Percentiles rank a stretch among this genome's conserved stretches.
phyloP scores from a whole-genome alignment of 352 stramenopile species.

The Phytopythium helicoides region DNA sequence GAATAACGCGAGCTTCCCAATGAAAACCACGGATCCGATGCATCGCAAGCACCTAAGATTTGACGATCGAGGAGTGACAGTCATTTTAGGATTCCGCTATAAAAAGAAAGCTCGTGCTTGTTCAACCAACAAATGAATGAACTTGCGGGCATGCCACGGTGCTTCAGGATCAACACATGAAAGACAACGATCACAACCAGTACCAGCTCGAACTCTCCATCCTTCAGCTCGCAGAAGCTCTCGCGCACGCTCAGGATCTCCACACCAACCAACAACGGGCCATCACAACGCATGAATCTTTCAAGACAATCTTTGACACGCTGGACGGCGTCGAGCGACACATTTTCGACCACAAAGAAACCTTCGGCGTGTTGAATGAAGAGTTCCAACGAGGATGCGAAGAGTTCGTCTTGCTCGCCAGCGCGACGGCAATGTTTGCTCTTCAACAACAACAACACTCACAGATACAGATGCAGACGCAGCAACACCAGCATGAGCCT shows the following conservation, averaged over 20 bases:
- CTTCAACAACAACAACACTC: conserved; percentile 14
- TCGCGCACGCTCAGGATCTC: conserved; percentile 27
- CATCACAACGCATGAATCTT: background rate
- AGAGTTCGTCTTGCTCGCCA: conserved; percentile 63
- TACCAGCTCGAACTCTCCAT: conserved; percentile 31
- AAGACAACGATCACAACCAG: too few relatives aligned
- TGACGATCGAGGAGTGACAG: too few relatives aligned
- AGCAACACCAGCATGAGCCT: conserved; percentile 1
- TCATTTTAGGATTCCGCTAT: too few relatives aligned
- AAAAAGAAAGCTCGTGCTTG: too few relatives aligned
- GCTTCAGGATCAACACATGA: too few relatives aligned
- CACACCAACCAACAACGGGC: conserved; percentile 6
- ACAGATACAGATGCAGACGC: too few relatives aligned
- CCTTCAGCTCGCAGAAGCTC: conserved; percentile 35
- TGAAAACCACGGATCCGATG: too few relatives aligned
- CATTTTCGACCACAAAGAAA: conserved; percentile 49
- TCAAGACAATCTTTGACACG: conserved; percentile 16
- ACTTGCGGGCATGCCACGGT: too few relatives aligned
- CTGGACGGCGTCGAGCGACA: conserved; percentile 37
- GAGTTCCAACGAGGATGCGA: conserved; percentile 58
- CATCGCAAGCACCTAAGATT: too few relatives aligned
- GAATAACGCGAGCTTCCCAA: too few relatives aligned
- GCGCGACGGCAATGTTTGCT: conserved; percentile 51
- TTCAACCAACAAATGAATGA: too few relatives aligned
- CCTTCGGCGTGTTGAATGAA: conserved; percentile 29